phyloP scores from a whole-genome alignment of 768 basidiomycete genomes.

The Tylopilus rubrobrunneus region DNA sequence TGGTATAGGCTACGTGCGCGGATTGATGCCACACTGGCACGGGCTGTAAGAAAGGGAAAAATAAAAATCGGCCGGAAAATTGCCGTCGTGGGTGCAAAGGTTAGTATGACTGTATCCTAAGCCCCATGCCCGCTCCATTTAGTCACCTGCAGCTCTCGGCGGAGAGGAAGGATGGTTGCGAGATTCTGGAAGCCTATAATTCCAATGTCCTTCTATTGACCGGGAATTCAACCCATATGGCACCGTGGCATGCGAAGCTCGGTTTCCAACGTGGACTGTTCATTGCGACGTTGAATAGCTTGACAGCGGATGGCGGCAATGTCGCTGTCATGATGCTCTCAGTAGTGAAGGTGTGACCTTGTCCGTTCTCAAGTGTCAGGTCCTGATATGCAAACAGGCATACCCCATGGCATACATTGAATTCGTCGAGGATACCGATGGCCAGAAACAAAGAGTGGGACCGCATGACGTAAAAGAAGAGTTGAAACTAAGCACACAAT shows the following conservation, averaged over 20 bases:
- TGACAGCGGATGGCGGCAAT: slow-evolving; percentile 78
- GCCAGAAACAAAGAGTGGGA: slow-evolving; percentile 49
- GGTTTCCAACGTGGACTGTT: slow-evolving; percentile 69
- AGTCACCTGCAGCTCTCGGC: slow-evolving; percentile 50
- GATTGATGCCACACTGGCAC: slow-evolving; percentile 67
- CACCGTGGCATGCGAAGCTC: slow-evolving; percentile 84
- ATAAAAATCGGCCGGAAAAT: slow-evolving; percentile 83
- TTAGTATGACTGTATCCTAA: slow-evolving; percentile 33
- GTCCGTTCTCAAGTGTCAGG: background rate
- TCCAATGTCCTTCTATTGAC: slow-evolving; percentile 61
- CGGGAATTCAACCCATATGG: slow-evolving; percentile 85
- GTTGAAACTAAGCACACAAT: slow-evolving; percentile 49
- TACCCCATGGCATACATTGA: slow-evolving; percentile 83
- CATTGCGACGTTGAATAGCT: slow-evolving; percentile 71
- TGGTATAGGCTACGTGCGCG: slow-evolving; percentile 88
- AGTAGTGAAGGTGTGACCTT: slow-evolving; percentile 52
- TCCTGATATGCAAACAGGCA: slow-evolving; percentile 35
- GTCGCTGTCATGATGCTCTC: slow-evolving; percentile 73
- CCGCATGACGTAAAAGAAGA: slow-evolving; percentile 75
- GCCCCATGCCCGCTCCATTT: background rate
- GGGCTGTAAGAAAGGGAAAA: slow-evolving; percentile 62
- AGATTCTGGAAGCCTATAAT: slow-evolving; percentile 78
- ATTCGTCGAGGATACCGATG: slow-evolving; percentile 46
- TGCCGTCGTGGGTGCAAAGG: slow-evolving; percentile 73
- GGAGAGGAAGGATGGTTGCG: slow-evolving; percentile 71